Conservation (phyloP, 176 grass and related monocot species). For the Themeda triandra region DNA sequence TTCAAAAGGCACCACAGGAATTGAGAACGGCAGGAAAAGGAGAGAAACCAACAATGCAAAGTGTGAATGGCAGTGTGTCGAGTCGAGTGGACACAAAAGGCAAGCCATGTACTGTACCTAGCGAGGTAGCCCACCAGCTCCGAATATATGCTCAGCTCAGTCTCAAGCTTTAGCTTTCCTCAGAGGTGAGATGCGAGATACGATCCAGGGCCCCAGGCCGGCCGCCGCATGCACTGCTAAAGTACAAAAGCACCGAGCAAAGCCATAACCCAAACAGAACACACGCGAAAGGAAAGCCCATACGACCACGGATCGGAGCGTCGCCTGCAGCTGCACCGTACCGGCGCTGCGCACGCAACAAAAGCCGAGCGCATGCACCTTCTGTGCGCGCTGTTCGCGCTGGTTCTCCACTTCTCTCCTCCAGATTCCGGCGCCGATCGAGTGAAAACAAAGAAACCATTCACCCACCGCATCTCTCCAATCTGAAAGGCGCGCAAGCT, state of each 20-base stretch:
- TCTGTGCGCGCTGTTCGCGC: not conserved
- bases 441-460: not conserved
- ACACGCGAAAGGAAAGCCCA: not conserved
- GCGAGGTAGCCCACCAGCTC: not conserved
- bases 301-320: not conserved
- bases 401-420: too few species aligned
- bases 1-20: too few species aligned
- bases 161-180: conserved; percentile 13
- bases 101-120: not conserved
- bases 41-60: not conserved
- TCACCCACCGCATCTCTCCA: not conserved
- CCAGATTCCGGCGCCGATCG: not conserved
- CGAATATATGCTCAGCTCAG: not conserved
- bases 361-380: conserved; percentile 29
- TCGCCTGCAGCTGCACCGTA: too few species aligned
- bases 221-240: not conserved
- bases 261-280: too few species aligned
- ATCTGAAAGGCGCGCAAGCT: not conserved
- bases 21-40: not conserved
- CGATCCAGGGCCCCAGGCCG: not conserved
- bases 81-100: not conserved
- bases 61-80: not conserved
- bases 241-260: not conserved
- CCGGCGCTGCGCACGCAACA: not conserved
- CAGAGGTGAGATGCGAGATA: not conserved